Percentiles rank a stretch among this genome's conserved stretches.
Conservation (phyloP, 2,329 filamentous ascomycete genomes). For the Nigrograna mackinnonii region DNA sequence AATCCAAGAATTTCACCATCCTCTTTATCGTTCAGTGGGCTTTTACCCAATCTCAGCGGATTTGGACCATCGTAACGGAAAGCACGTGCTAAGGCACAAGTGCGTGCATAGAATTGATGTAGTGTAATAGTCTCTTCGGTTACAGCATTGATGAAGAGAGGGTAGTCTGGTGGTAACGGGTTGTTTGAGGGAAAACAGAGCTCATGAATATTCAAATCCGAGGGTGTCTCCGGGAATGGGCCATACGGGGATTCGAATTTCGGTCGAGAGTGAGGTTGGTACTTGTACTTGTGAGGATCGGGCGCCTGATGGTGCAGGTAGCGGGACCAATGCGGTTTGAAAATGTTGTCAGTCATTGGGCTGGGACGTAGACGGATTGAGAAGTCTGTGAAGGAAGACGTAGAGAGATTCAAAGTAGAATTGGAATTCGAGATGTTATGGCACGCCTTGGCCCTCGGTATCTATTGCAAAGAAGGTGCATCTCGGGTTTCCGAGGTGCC, state of each 20-base stretch:
- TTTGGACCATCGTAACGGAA: slow-evolving; percentile 30
- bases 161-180: slow-evolving; percentile 29
- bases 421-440: too few species aligned
- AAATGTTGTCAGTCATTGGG: slow-evolving; percentile 25
- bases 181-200: slow-evolving; percentile 31
- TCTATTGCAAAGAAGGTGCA: too few species aligned
- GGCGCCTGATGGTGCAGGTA: slow-evolving; percentile 25
- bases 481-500: too few species aligned
- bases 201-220: slow-evolving; percentile 33
- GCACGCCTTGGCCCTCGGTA: too few species aligned
- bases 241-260: slow-evolving; percentile 31
- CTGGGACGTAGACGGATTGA: too few species aligned
- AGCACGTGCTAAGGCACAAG: slow-evolving; percentile 29
- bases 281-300: slow-evolving; percentile 22
- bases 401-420: too few species aligned
- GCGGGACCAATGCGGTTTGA: slow-evolving; percentile 29
- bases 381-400: too few species aligned
- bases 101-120: slow-evolving; percentile 28
- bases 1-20: slow-evolving; percentile 33
- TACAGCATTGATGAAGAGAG: slow-evolving; percentile 29
- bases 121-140: slow-evolving; percentile 28
- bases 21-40: slow-evolving; percentile 24
- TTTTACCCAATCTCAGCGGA: slow-evolving; percentile 19
- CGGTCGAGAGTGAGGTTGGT: slow-evolving; percentile 16
- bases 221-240: slow-evolving; percentile 25